Evolutionary conservation across 352 stramenopile species (phyloP).

Genomic region (Globisporangium viniferum): DNA sequence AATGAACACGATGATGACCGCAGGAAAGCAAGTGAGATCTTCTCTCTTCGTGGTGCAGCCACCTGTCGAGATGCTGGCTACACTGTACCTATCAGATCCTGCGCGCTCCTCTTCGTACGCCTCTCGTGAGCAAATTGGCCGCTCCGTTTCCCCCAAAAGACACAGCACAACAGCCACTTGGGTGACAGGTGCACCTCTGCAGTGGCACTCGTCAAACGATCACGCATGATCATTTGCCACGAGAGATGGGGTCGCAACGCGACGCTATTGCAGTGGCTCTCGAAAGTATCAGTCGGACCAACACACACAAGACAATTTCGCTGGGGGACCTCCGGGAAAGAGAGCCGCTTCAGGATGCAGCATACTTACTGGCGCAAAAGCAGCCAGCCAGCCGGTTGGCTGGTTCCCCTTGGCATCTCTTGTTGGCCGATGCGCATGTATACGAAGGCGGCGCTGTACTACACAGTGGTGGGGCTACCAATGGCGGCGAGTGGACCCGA

Average conservation of each 20-base stretch:
- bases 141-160: neutral
- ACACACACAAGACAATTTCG: neutral
- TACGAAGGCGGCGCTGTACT: neutral
- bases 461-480: neutral
- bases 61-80: neutral
- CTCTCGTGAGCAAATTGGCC: neutral
- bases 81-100: neutral
- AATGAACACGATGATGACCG: neutral
- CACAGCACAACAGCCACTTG: neutral
- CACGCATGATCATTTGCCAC: neutral
- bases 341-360: neutral
- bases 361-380: neutral
- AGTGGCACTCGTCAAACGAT: neutral
- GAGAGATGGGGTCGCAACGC: neutral
- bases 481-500: neutral
- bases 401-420: neutral
- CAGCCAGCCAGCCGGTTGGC: neutral
- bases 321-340: neutral
- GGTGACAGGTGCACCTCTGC: neutral
- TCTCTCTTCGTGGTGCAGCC: neutral
- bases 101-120: neutral
- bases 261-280: neutral
- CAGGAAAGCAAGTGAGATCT: neutral
- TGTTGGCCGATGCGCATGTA: neutral
- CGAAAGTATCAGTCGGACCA: neutral